These are phyloP conservation scores for Citrus unshiu DNA, from an alignment of 345 rosid species.

Conservation along the genomic window DNA sequence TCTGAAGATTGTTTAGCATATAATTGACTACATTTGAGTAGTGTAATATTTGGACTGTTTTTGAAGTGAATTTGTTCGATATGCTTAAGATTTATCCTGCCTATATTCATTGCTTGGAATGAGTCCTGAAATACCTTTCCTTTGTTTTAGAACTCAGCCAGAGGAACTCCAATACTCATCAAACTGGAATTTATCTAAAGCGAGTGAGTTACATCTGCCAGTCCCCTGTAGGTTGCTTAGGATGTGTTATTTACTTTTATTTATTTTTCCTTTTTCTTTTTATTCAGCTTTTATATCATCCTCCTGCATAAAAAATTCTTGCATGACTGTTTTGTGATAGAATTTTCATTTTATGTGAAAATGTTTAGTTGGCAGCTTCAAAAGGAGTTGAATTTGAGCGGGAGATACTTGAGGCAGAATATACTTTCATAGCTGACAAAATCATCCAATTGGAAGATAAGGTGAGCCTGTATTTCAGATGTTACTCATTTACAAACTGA, in stretches of 20 bases:
- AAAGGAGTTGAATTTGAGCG: constrained; percentile 65
- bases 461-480: constrained; percentile 41
- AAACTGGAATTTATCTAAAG: constrained; percentile 35
- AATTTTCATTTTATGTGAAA: constrained; percentile 17
- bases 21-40: background rate
- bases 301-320: background rate
- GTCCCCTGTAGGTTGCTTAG: background rate
- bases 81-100: background rate
- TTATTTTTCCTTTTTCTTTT: background rate
- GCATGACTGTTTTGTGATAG: constrained; percentile 5
- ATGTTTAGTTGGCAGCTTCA: constrained; percentile 48
- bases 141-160: constrained; percentile 57
- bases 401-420: constrained; percentile 79
- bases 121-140: constrained; percentile 14
- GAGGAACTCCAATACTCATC: constrained; percentile 41
- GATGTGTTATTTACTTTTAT: background rate
- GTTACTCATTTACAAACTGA: background rate
- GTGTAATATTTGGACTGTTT: background rate
- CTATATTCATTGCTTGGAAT: background rate
- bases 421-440: constrained; percentile 62
- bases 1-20: background rate
- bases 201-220: constrained; percentile 46
- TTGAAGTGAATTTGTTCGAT: constrained; percentile 1
- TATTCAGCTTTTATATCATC: background rate
- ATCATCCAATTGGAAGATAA: constrained; percentile 57